These are phyloP conservation scores for Narthecium ossifragum DNA, from an alignment of 106 monocot genomes.

Conservation along the genomic window DNA sequence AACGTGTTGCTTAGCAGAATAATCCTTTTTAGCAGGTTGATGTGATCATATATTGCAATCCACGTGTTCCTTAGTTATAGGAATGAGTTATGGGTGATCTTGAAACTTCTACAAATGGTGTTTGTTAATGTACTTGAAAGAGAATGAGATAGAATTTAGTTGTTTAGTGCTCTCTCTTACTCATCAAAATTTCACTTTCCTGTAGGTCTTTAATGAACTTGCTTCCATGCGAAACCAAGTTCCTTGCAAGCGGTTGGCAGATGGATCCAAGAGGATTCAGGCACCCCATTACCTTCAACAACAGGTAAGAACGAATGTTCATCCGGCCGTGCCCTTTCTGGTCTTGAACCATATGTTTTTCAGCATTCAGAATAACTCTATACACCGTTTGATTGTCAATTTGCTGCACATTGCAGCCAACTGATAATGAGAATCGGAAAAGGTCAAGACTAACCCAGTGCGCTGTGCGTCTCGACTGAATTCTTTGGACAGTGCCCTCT, in stretches of 20 bases:
- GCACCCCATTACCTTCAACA: conserved; percentile 45
- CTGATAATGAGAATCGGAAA: conserved; percentile 28
- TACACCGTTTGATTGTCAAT: background rate
- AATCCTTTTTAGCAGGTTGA: too few relatives aligned
- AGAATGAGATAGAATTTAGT: too few relatives aligned
- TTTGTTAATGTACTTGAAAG: too few relatives aligned
- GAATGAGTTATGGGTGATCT: too few relatives aligned
- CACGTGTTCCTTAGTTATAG: too few relatives aligned
- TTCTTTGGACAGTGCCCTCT: too few relatives aligned
- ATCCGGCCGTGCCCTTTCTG: too few relatives aligned
- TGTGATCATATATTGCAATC: too few relatives aligned
- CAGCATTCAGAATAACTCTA: too few relatives aligned
- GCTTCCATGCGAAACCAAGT: conserved; percentile 30
- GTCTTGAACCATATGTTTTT: background rate
- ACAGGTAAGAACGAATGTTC: too few relatives aligned
- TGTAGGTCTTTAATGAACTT: conserved; percentile 68
- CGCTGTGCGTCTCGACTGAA: conserved; percentile 20
- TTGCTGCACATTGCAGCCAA: conserved; percentile 10
- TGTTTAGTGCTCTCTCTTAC: background rate
- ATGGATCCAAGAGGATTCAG: conserved; percentile 83
- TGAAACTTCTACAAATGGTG: too few relatives aligned
- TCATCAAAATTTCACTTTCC: background rate
- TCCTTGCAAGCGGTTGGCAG: conserved; percentile 67
- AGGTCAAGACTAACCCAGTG: conserved; percentile 12
- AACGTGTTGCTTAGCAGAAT: too few relatives aligned